These are phyloP conservation scores for Sophora flavescens DNA, from an alignment of 306 rosid species.

Conservation along the genomic window DNA sequence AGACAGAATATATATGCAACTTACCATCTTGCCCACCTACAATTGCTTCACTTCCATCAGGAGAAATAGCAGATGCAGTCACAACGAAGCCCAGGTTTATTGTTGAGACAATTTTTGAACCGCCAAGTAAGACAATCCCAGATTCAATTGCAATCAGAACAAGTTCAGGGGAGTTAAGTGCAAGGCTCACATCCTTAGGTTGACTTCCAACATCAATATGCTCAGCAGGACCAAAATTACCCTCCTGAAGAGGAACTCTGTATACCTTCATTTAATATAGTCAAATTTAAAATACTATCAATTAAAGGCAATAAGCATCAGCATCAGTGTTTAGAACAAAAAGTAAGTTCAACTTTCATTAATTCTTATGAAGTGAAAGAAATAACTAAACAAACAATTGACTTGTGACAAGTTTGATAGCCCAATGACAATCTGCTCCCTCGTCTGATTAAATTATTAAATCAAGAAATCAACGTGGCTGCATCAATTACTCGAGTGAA, in stretches of 20 bases:
- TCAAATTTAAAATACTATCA: constrained; percentile 15
- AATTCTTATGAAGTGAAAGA: constrained; percentile 32
- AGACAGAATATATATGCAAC: constrained; percentile 75
- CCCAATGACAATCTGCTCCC: constrained; percentile 18
- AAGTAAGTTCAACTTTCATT: constrained; percentile 1
- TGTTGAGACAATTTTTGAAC: constrained; percentile 69
- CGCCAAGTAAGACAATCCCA: constrained; percentile 83
- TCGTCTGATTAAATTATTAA: not conserved
- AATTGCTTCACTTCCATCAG: constrained; percentile 93
- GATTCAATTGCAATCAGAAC: constrained; percentile 83
- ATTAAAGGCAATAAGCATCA: constrained; percentile 21
- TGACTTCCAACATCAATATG: constrained; percentile 92
- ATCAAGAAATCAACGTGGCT: constrained; percentile 17
- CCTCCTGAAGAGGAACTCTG: constrained; percentile 75
- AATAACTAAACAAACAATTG: not conserved
- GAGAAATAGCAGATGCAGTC: constrained; percentile 78
- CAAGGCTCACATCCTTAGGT: constrained; percentile 86
- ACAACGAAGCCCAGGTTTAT: constrained; percentile 76
- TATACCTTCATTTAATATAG: constrained; percentile 62
- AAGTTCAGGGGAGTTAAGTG: constrained; percentile 71
- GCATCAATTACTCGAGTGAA: constrained; percentile 25
- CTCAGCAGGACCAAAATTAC: constrained; percentile 78
- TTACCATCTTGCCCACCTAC: constrained; percentile 95
- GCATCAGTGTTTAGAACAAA: constrained; percentile 22
- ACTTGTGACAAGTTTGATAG: constrained; percentile 1